Percentiles rank a stretch among this genome's conserved stretches.
These are phyloP conservation scores for Aspergillus eucalypticola DNA, from an alignment of 2,329 filamentous ascomycete species.

Conservation along the genomic window DNA sequence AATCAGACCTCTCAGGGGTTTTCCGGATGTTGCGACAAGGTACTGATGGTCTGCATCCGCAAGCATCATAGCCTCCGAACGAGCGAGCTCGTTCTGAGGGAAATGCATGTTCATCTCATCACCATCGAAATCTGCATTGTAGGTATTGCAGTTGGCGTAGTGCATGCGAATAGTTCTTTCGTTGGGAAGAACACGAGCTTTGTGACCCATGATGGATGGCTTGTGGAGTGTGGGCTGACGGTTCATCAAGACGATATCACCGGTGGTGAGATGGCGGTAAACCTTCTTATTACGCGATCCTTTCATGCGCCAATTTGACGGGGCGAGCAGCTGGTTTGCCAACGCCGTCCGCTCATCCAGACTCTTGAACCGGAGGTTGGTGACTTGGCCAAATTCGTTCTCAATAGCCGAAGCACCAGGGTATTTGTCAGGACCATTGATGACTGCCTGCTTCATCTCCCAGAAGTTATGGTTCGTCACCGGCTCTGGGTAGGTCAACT, in stretches of 20 bases:
- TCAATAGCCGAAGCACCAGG: slow-evolving; percentile 93
- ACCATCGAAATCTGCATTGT: slow-evolving; percentile 98
- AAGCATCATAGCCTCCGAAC: slow-evolving; percentile 87
- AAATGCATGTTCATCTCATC: slow-evolving; percentile 99
- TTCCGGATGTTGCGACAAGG: slow-evolving; percentile 87
- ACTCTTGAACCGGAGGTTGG: slow-evolving; percentile 84
- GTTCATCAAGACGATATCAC: slow-evolving; percentile 98
- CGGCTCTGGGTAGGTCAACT: slow-evolving; percentile 93
- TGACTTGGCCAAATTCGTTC: slow-evolving; percentile 89
- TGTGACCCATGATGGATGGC: slow-evolving; percentile 97
- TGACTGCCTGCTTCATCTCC: slow-evolving; percentile 91
- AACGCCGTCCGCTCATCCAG: slow-evolving; percentile 83
- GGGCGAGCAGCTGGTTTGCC: slow-evolving; percentile 88
- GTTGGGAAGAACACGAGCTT: slow-evolving; percentile 84
- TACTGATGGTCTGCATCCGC: slow-evolving; percentile 98
- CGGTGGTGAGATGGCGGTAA: slow-evolving; percentile 90
- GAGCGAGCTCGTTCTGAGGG: slow-evolving; percentile 91
- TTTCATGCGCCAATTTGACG: slow-evolving; percentile 71
- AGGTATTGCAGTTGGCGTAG: slow-evolving; percentile 99
- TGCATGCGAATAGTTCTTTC: slow-evolving; percentile 99
- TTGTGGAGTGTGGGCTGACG: slow-evolving; percentile 97
- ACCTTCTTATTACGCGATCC: slow-evolving; percentile 92
- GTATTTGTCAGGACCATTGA: slow-evolving; percentile 92
- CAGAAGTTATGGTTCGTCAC: slow-evolving; percentile 97
- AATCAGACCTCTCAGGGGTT: slow-evolving; percentile 91